These are phyloP conservation scores for Filobasidium wieringae DNA, from an alignment of 768 basidiomycete species.

Conservation along the genomic window DNA sequence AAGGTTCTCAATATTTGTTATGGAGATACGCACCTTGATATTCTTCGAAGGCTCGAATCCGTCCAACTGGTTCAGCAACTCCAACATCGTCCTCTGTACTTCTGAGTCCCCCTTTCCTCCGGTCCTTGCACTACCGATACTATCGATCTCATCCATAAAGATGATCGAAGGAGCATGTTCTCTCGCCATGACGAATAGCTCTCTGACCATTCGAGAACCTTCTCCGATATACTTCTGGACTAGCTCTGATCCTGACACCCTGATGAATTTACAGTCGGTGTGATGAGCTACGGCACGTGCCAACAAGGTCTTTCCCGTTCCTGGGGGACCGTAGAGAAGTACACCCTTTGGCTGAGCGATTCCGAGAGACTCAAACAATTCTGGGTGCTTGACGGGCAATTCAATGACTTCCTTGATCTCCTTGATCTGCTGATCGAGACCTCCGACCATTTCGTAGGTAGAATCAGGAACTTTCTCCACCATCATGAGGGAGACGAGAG, in stretches of 20 bases:
- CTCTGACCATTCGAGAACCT: constrained; percentile 89
- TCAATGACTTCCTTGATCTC: constrained; percentile 99
- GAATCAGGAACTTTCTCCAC: constrained; percentile 98
- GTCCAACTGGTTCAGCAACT: constrained; percentile 75
- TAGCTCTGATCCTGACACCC: constrained; percentile 83
- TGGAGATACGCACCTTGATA: constrained; percentile 48
- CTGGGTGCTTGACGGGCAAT: constrained; percentile 91
- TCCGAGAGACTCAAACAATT: constrained; percentile 88
- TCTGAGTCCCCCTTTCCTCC: constrained; percentile 74
- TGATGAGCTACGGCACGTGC: constrained; percentile 94
- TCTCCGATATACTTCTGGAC: constrained; percentile 99
- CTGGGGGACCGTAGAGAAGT: constrained; percentile 85
- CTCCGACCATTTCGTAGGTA: constrained; percentile 99
- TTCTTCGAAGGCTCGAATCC: constrained; percentile 76
- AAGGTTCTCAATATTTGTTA: neutral
- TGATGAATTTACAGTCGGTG: constrained; percentile 94
- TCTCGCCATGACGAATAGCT: constrained; percentile 94
- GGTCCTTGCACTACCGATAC: constrained; percentile 84
- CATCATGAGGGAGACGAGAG: constrained; percentile 98
- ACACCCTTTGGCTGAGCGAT: constrained; percentile 97
- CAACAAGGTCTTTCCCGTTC: constrained; percentile 89
- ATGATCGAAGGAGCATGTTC: constrained; percentile 97
- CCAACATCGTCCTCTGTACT: constrained; percentile 82
- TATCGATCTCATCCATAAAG: constrained; percentile 99
- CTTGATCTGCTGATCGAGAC: constrained; percentile 94